Evolutionary conservation across 169 alveolate genomes (phyloP), one percentile per base, ranked within the genome.

Genomic region (Cryptosporidium sp.): DNA sequence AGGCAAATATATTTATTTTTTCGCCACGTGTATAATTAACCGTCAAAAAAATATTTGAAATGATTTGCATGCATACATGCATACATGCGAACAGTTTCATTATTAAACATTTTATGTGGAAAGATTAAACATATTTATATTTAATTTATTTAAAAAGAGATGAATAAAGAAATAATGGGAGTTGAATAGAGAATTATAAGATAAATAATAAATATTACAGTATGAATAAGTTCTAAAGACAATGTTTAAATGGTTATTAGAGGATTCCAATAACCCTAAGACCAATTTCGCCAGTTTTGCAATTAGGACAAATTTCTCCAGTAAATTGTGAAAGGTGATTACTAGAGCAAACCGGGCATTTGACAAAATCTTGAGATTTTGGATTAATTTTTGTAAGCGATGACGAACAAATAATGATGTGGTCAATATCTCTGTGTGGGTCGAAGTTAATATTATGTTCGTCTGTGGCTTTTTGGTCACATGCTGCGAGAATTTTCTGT

Each of bases 401-500:
- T 4, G 80, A 61, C 3, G 80, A 80, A 44, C 89, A 80, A 10
- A 80, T 53, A 68, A 80, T 45, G 16, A 69, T 71, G 33, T 71
- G 71, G 42, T 85, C 91, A 75, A 92, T n/a, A 70, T 87, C 92
- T 21, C 80, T 91, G 51, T 53, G 73, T 48, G 93, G 93, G n/a
- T 92, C 95, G 72, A 85, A 91, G 65, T 91, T 85, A 44, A 93
- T 86, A 14, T 65, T 65, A 58, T 86, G 72, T 1, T 93, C 93
- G 58, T 93, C 95, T 2, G 95, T 91, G 39, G 92, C 95, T 52
- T 87, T 91, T 85, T 93, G 93, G 53, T 93, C 95, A 86, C 95
- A 93, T 21, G 89, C 92, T 23, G 71, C 51, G 31, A 93, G 92
- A 21, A 91, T 86, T 53, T 91, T 93, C 68, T 72, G 91, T 6